phyloP scores from a whole-genome alignment of 345 rosid species.

The Streptanthus diversifolius region DNA sequence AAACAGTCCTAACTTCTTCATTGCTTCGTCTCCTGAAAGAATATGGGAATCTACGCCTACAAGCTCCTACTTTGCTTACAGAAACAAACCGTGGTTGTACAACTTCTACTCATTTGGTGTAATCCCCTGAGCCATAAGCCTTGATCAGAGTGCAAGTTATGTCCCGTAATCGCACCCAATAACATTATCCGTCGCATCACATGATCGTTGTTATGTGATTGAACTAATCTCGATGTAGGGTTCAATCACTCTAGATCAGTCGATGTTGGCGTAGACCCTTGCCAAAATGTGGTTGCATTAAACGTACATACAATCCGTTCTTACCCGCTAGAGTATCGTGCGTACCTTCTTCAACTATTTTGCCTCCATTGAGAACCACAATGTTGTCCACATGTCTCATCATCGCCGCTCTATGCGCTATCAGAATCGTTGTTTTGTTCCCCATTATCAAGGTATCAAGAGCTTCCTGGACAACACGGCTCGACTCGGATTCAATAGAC shows the following conservation, averaged over 20 bases:
- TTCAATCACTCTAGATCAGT: slow-evolving; percentile 40
- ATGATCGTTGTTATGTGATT: slow-evolving; percentile 8
- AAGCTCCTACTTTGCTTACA: slow-evolving; percentile 33
- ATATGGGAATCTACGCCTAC: slow-evolving; percentile 46
- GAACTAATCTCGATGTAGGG: not conserved
- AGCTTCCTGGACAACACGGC: slow-evolving; percentile 98
- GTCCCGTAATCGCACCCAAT: not conserved
- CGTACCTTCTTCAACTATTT: slow-evolving; percentile 93
- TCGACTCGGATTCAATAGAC: slow-evolving; percentile 92
- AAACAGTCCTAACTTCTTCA: slow-evolving; percentile 22
- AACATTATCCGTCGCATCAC: slow-evolving; percentile 2
- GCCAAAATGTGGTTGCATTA: slow-evolving; percentile 98
- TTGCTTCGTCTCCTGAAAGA: slow-evolving; percentile 64
- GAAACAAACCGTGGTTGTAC: slow-evolving; percentile 33
- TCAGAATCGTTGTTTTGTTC: slow-evolving; percentile 92
- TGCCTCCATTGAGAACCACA: slow-evolving; percentile 96
- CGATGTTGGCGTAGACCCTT: slow-evolving; percentile 94
- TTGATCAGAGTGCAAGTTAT: slow-evolving; percentile 12
- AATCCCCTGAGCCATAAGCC: not conserved
- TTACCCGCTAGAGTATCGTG: slow-evolving; percentile 79
- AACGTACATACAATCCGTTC: slow-evolving; percentile 88
- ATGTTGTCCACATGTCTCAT: slow-evolving; percentile 98
- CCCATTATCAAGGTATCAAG: slow-evolving; percentile 96
- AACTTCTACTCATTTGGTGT: slow-evolving; percentile 17
- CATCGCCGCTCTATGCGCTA: slow-evolving; percentile 99